Evolutionary conservation across 352 stramenopile genomes (phyloP).

Genomic region (Phytophthora sojae): DNA sequence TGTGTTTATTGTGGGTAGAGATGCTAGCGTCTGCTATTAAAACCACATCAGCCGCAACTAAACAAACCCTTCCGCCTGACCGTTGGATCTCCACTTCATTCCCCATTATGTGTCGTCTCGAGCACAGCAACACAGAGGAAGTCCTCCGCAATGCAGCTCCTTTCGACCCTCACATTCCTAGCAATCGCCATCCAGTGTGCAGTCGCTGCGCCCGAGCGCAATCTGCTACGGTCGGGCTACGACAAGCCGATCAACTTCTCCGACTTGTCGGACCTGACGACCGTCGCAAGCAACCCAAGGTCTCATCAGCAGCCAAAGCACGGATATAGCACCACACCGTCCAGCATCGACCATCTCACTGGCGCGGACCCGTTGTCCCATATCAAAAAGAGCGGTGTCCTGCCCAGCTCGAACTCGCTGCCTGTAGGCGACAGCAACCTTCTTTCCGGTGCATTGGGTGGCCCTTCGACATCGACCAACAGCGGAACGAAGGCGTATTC

Average conservation of each 20-base stretch:
- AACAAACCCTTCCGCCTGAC: too few species aligned
- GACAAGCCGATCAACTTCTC: slow-evolving; percentile 14
- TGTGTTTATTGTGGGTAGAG: not conserved
- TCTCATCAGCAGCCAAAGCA: not conserved
- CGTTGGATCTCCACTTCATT: not conserved
- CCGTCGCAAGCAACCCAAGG: not conserved
- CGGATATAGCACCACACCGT: not conserved
- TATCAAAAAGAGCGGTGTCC: not conserved
- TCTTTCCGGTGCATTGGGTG: too few species aligned
- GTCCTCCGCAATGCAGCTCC: slow-evolving; percentile 13
- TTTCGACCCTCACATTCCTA: slow-evolving; percentile 10
- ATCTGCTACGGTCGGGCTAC: slow-evolving; percentile 14
- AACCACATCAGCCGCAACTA: not conserved
- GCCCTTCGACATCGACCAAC: too few species aligned
- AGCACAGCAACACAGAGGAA: not conserved
- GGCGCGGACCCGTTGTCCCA: not conserved
- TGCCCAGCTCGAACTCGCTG: not conserved
- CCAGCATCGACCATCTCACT: not conserved
- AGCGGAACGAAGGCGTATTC: too few species aligned
- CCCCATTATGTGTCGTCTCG: not conserved
- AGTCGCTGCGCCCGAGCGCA: slow-evolving; percentile 7
- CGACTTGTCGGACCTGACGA: not conserved
- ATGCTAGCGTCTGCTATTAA: not conserved
- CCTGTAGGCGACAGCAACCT: too few species aligned
- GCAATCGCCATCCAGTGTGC: slow-evolving; percentile 10